These are phyloP conservation scores for Solanum paucissectum DNA, from an alignment of 257 asterid species.

Conservation along the genomic window DNA sequence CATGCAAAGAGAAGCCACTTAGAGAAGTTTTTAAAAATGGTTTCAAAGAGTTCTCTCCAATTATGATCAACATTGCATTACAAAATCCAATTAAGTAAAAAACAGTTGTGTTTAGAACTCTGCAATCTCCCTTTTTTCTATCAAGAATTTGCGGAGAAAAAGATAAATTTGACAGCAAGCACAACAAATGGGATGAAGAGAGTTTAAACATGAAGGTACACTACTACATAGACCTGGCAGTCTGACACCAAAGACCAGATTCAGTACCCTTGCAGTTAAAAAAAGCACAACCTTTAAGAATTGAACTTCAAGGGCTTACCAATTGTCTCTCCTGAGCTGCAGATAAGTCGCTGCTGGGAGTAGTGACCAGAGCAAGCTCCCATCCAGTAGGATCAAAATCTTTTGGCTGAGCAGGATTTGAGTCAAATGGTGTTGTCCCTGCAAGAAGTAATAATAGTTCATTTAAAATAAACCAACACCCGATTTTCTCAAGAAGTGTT, in stretches of 20 bases:
- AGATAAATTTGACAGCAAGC: neutral
- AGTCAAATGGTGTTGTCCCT: slow-evolving; percentile 51
- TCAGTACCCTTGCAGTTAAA: neutral
- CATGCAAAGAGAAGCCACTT: neutral
- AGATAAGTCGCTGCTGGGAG: slow-evolving; percentile 82
- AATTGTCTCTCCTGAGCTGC: slow-evolving; percentile 79
- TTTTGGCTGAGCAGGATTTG: slow-evolving; percentile 36
- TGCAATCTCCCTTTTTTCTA: neutral
- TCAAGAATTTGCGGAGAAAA: neutral
- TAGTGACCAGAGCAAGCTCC: slow-evolving; percentile 91
- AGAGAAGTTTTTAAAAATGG: neutral
- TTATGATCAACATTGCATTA: neutral
- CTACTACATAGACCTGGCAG: neutral
- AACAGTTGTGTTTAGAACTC: neutral
- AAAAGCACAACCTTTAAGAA: neutral
- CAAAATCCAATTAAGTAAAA: neutral
- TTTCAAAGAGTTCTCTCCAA: neutral
- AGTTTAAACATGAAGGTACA: neutral
- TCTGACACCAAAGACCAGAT: neutral
- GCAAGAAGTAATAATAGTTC: slow-evolving; percentile 5
- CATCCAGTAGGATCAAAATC: slow-evolving; percentile 78
- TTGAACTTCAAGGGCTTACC: slow-evolving; percentile 31
- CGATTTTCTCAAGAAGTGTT: neutral
- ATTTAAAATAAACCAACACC: neutral
- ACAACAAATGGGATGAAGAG: neutral